Evolutionary conservation across 345 rosid genomes (phyloP).

Genomic region (Dipteronia dyeriana): DNA sequence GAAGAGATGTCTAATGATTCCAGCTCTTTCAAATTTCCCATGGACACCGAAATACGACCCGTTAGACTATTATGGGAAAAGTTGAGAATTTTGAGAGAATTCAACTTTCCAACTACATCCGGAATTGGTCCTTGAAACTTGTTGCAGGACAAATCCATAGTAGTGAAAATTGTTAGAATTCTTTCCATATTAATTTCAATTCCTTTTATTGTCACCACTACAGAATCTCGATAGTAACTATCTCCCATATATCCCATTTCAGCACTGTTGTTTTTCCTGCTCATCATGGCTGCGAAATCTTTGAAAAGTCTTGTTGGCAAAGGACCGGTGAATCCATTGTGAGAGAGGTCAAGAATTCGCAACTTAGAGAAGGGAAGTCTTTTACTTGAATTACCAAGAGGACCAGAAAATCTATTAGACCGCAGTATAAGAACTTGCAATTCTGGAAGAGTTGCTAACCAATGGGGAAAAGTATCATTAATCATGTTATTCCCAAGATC

Average conservation of each 20-base stretch:
- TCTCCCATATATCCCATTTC: not conserved
- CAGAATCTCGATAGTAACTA: not conserved
- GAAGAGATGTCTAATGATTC: not conserved
- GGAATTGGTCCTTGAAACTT: no score
- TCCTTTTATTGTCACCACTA: constrained; percentile 20
- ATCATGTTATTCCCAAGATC: constrained; percentile 2
- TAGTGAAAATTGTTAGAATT: not conserved
- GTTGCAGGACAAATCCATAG: constrained; percentile 21
- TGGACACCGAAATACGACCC: no score
- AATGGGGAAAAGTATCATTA: not conserved
- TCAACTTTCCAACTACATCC: no score
- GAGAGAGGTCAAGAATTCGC: not conserved
- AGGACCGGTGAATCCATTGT: not conserved
- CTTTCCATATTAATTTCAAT: not conserved
- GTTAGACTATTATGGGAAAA: no score
- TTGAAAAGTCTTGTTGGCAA: not conserved
- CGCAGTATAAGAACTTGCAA: constrained; percentile 2
- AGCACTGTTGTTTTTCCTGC: not conserved
- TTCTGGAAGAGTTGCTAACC: not conserved
- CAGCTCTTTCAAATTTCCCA: not conserved
- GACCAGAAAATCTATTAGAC: constrained; percentile 3
- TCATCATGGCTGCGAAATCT: not conserved
- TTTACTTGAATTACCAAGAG: not conserved
- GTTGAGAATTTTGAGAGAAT: no score
- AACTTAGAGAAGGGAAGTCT: constrained; percentile 17